Evolutionary conservation across 1,284 basidiomycete species (phyloP).

Genomic region (Exobasidium cylindrosporum): DNA sequence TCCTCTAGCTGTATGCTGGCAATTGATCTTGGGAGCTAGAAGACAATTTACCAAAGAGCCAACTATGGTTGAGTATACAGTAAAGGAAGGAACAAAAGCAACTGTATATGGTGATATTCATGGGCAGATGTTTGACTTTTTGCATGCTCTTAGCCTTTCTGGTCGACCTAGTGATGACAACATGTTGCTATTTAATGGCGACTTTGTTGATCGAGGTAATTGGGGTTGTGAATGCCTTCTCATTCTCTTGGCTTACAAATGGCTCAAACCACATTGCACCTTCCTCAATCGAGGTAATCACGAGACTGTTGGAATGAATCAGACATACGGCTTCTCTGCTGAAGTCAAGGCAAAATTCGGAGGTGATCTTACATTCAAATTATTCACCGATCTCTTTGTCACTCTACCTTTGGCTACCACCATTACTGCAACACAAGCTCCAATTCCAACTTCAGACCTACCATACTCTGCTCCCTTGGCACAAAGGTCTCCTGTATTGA

Average conservation of each 20-base stretch:
- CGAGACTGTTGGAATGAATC: conserved; percentile 82
- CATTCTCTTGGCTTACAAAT: conserved; percentile 93
- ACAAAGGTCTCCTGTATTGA: conserved; percentile 64
- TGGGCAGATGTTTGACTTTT: conserved; percentile 78
- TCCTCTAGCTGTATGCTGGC: conserved; percentile 78
- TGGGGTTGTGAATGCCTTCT: conserved; percentile 97
- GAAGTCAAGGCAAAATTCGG: conserved; percentile 70
- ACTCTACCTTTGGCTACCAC: conserved; percentile 76
- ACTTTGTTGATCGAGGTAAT: conserved; percentile 82
- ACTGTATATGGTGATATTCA: conserved; percentile 49
- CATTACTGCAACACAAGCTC: conserved; percentile 69
- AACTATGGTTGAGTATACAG: conserved; percentile 73
- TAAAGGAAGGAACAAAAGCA: conserved; percentile 70
- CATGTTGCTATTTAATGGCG: conserved; percentile 53
- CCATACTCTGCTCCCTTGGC: conserved; percentile 37
- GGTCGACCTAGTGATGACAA: conserved; percentile 58
- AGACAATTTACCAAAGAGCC: conserved; percentile 73
- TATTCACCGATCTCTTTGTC: conserved; percentile 49
- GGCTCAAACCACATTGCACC: conserved; percentile 57
- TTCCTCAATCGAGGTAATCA: conserved; percentile 78
- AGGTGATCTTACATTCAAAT: conserved; percentile 49
- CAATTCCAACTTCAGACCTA: conserved; percentile 49
- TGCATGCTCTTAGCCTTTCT: conserved; percentile 82
- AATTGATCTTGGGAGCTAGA: conserved; percentile 85
- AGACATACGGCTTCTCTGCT: conserved; percentile 75